Evolutionary conservation across 768 basidiomycete species (phyloP).

Genomic region (Hortiboletus campestris): DNA sequence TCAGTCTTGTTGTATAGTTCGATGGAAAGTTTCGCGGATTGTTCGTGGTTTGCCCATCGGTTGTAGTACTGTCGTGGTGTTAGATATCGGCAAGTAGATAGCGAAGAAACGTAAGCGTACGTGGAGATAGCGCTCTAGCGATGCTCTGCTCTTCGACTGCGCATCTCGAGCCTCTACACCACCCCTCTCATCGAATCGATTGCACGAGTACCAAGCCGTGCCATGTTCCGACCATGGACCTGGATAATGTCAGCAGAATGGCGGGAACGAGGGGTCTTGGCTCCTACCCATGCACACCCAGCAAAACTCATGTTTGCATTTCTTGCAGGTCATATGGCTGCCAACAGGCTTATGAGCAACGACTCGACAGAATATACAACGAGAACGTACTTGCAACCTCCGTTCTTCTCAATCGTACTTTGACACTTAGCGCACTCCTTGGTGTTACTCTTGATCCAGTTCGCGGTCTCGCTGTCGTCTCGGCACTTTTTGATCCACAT

Average conservation of each 20-base stretch:
- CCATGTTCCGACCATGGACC: slow-evolving; percentile 98
- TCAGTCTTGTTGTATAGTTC: slow-evolving; percentile 94
- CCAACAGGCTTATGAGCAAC: slow-evolving; percentile 9
- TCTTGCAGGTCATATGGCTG: slow-evolving; percentile 99
- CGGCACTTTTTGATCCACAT: slow-evolving; percentile 97
- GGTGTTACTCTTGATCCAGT: slow-evolving; percentile 99
- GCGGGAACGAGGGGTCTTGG: slow-evolving; percentile 13
- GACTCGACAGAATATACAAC: slow-evolving; percentile 55
- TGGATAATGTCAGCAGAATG: slow-evolving; percentile 32
- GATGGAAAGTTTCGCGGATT: slow-evolving; percentile 93
- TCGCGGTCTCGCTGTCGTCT: slow-evolving; percentile 97
- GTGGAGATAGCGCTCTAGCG: slow-evolving; percentile 93
- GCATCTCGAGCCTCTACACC: slow-evolving; percentile 88
- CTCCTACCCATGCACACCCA: slow-evolving; percentile 96
- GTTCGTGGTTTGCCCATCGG: slow-evolving; percentile 99
- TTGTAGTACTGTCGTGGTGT: slow-evolving; percentile 83
- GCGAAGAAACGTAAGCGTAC: slow-evolving; percentile 45
- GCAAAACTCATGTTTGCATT: slow-evolving; percentile 98
- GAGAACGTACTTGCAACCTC: slow-evolving; percentile 93
- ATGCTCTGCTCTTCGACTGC: slow-evolving; percentile 86
- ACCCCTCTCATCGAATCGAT: slow-evolving; percentile 91
- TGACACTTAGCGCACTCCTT: slow-evolving; percentile 97
- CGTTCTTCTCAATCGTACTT: slow-evolving; percentile 99
- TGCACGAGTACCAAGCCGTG: slow-evolving; percentile 97
- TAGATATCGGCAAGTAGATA: neutral